Evolutionary conservation across 768 basidiomycete species (phyloP).

Genomic region (Lactarius vividus): DNA sequence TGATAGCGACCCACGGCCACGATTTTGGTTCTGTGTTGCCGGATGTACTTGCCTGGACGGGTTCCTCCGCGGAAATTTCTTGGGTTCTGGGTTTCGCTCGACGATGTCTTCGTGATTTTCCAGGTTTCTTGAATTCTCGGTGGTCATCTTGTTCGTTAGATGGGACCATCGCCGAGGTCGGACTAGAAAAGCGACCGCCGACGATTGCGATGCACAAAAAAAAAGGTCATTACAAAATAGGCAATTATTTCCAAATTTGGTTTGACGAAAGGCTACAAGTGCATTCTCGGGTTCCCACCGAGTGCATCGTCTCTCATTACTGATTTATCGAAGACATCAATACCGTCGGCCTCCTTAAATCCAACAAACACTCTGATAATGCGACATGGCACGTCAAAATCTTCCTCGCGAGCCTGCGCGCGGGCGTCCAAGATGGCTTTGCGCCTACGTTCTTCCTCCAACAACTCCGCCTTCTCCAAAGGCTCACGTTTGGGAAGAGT

Average conservation of each 20-base stretch:
- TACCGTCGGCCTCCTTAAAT: constrained; percentile 40
- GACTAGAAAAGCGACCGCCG: neutral
- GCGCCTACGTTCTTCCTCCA: constrained; percentile 62
- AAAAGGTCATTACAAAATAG: constrained; percentile 11
- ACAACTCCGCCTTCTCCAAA: constrained; percentile 63
- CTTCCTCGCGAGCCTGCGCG: constrained; percentile 46
- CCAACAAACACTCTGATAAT: constrained; percentile 61
- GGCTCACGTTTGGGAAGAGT: constrained; percentile 57
- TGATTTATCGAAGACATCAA: constrained; percentile 12
- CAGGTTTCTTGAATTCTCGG: neutral
- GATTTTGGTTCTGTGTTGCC: constrained; percentile 12
- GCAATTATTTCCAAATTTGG: constrained; percentile 19
- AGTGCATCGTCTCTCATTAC: constrained; percentile 5
- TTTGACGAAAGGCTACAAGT: constrained; percentile 13
- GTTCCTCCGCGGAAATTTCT: constrained; percentile 31
- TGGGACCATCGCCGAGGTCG: constrained; percentile 12
- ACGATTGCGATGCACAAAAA: constrained; percentile 1
- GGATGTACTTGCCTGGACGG: constrained; percentile 29
- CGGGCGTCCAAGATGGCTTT: constrained; percentile 60
- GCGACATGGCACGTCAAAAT: constrained; percentile 52
- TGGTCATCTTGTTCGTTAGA: constrained; percentile 8
- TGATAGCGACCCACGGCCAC: constrained; percentile 72
- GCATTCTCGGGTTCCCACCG: neutral
- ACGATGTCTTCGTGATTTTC: constrained; percentile 26
- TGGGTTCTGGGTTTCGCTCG: constrained; percentile 42